Evolutionary conservation across 1,284 basidiomycete species (phyloP).

Genomic region (Singerocomus inundabilis): DNA sequence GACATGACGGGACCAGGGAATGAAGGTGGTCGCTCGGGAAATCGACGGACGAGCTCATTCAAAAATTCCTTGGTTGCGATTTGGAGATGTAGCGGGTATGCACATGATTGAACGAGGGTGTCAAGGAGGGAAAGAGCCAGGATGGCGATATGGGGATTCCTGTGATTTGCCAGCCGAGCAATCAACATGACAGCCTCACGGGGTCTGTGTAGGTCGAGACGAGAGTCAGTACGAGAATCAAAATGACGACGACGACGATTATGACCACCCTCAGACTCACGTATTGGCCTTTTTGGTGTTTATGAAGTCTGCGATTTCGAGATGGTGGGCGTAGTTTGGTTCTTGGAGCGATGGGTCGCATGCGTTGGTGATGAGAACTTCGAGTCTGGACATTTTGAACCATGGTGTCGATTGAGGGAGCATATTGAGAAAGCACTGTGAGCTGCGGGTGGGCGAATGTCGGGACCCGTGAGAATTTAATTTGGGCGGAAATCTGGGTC

Average conservation of each 20-base stretch:
- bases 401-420: conserved; percentile 32
- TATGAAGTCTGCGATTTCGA: conserved; percentile 93
- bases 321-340: conserved; percentile 89
- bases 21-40: conserved; percentile 95
- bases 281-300: conserved; percentile 97
- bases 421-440: conserved; percentile 14
- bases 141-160: conserved; percentile 87
- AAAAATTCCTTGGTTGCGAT: conserved; percentile 99
- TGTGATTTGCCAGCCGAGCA: conserved; percentile 82
- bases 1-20: conserved; percentile 95
- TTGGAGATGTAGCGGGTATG: conserved; percentile 96
- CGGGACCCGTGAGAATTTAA: conserved; percentile 13
- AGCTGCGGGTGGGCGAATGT: conserved; percentile 2
- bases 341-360: conserved; percentile 87
- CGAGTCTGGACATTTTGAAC: conserved; percentile 57
- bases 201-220: conserved; percentile 51
- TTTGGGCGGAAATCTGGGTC: not conserved
- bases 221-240: not conserved
- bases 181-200: conserved; percentile 87
- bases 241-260: not conserved
- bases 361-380: conserved; percentile 75
- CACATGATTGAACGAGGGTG: conserved; percentile 92
- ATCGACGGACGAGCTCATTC: conserved; percentile 96
- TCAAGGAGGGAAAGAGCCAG: conserved; percentile 85
- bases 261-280: conserved; percentile 51